Evolutionary conservation across 164 flowering plant species (phyloP).

Genomic region (Nymphaea colorata): DNA sequence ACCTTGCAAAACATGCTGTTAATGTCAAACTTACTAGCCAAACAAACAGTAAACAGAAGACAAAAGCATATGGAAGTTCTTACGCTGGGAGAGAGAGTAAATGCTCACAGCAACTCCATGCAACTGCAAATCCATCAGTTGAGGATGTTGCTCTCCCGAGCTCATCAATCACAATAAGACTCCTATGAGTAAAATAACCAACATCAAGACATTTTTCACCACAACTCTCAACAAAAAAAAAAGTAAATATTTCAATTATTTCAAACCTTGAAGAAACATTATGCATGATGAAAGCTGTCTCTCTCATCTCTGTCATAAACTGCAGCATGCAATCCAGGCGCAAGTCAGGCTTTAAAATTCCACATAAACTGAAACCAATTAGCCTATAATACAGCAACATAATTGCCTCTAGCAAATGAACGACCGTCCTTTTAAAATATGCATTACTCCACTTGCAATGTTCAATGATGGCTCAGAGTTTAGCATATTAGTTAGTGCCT

Average conservation of each 20-base stretch:
- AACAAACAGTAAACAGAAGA: no score
- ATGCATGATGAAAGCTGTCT: slow-evolving; percentile 94
- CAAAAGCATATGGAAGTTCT: not conserved
- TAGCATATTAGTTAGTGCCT: no score
- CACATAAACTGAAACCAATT: no score
- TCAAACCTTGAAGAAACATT: slow-evolving; percentile 69
- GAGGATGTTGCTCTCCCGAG: slow-evolving; percentile 98
- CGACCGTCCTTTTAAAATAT: no score
- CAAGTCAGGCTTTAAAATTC: not conserved
- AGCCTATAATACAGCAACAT: no score
- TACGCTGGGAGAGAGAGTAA: slow-evolving; percentile 82
- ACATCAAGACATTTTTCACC: not conserved
- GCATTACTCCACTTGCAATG: no score
- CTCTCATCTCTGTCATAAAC: slow-evolving; percentile 99
- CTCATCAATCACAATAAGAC: slow-evolving; percentile 93
- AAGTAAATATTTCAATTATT: not conserved
- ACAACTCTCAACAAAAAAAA: not conserved
- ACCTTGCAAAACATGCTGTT: no score
- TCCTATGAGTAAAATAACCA: slow-evolving; percentile 33
- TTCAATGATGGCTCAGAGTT: no score
- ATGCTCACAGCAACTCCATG: slow-evolving; percentile 99
- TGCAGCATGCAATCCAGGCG: slow-evolving; percentile 19
- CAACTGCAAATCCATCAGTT: slow-evolving; percentile 89
- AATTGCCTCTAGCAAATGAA: no score
- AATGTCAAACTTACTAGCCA: no score